These are phyloP conservation scores for Priceomyces medius DNA, from an alignment of 805 yeast genomes.

Conservation along the genomic window DNA sequence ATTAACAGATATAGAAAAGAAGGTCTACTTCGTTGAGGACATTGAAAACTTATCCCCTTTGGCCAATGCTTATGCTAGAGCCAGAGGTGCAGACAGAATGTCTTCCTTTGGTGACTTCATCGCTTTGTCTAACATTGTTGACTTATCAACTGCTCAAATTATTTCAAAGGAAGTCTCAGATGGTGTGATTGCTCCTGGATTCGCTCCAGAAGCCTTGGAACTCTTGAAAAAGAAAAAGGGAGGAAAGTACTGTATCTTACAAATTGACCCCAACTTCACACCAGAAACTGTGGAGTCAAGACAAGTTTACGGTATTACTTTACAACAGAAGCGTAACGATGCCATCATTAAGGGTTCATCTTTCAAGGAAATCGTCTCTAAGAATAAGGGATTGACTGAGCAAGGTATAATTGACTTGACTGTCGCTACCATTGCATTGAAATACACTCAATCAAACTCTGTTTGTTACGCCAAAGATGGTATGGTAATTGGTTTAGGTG, in stretches of 20 bases:
- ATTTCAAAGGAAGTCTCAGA: slow-evolving; percentile 97
- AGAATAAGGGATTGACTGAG: slow-evolving; percentile 82
- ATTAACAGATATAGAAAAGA: slow-evolving; percentile 84
- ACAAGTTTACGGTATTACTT: slow-evolving; percentile 92
- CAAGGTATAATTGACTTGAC: slow-evolving; percentile 92
- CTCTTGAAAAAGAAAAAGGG: slow-evolving; percentile 89
- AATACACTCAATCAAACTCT: slow-evolving; percentile 97
- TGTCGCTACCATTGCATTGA: slow-evolving; percentile 95
- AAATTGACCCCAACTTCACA: slow-evolving; percentile 90
- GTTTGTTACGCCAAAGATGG: slow-evolving; percentile 98
- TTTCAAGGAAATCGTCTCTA: slow-evolving; percentile 87
- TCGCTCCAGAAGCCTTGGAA: slow-evolving; percentile 85
- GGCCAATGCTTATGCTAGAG: slow-evolving; percentile 98
- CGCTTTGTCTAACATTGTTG: slow-evolving; percentile 95
- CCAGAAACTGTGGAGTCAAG: slow-evolving; percentile 84
- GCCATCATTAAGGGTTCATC: slow-evolving; percentile 89
- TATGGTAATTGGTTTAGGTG: slow-evolving; percentile 98
- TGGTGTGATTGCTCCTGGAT: slow-evolving; percentile 99
- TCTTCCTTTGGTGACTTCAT: slow-evolving; percentile 98
- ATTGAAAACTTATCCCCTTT: slow-evolving; percentile 93
- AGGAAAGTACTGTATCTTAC: slow-evolving; percentile 95
- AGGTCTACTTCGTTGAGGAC: slow-evolving; percentile 91
- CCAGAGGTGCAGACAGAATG: slow-evolving; percentile 99
- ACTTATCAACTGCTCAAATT: slow-evolving; percentile 92
- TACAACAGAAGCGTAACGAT: slow-evolving; percentile 97